Conservation (phyloP, 164 flowering plant genomes). For the Aristolochia californica region DNA sequence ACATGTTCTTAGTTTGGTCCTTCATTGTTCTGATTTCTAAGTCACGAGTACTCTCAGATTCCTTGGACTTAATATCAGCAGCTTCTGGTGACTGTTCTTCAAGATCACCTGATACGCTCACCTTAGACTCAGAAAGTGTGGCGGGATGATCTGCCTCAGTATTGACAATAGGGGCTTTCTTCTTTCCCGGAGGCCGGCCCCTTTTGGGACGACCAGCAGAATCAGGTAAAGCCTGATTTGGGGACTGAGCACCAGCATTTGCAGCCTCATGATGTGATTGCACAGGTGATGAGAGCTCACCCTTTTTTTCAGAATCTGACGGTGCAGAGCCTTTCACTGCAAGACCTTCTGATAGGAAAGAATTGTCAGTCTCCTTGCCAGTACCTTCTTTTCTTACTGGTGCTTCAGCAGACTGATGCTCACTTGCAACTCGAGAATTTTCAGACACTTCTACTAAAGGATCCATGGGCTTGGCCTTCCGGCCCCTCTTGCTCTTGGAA, state of each 20-base stretch:
- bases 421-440: constrained; percentile 16
- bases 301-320: constrained; percentile 22
- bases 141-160: constrained; percentile 10
- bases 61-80: constrained; percentile 21
- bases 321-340: constrained; percentile 16
- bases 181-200: constrained; percentile 20
- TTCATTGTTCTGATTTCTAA: constrained; percentile 25
- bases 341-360: constrained; percentile 22
- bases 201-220: constrained; percentile 23
- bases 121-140: constrained; percentile 11
- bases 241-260: constrained; percentile 22
- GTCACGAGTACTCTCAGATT: constrained; percentile 25
- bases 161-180: constrained; percentile 18
- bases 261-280: constrained; percentile 12
- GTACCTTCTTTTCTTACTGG: constrained; percentile 27
- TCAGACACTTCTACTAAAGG: constrained; percentile 27
- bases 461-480: constrained; percentile 12
- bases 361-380: neutral
- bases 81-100: constrained; percentile 18
- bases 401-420: constrained; percentile 21
- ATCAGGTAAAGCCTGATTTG: constrained; percentile 16
- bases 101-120: constrained; percentile 7
- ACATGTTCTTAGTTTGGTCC: neutral
- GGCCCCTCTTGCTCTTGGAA: constrained; percentile 24
- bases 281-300: constrained; percentile 18